Evolutionary conservation across 1,284 basidiomycete species (phyloP).

Genomic region (Ceratobasidium sp.): DNA sequence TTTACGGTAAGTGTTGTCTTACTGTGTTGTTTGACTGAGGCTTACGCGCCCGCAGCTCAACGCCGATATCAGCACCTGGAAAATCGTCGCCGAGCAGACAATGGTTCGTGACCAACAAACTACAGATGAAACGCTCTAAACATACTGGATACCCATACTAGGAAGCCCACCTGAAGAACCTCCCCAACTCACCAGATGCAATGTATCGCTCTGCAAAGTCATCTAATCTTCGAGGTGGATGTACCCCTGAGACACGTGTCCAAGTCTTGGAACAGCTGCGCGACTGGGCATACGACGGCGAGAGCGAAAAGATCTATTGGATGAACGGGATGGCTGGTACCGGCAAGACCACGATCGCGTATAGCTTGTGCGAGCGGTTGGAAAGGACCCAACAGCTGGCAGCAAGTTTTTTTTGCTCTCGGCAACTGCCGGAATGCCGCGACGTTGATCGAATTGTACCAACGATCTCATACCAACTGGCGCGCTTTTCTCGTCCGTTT

Average conservation of each 20-base stretch:
- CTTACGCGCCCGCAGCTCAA: background rate
- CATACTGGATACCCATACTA: background rate
- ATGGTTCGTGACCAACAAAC: background rate
- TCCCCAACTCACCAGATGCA: no score
- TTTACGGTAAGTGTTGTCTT: slow-evolving; percentile 5
- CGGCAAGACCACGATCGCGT: slow-evolving; percentile 24
- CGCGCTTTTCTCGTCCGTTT: slow-evolving; percentile 11
- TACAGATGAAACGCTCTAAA: background rate
- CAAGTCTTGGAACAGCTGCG: background rate
- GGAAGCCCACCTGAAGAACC: background rate
- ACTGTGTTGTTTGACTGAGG: background rate
- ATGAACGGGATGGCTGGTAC: no score
- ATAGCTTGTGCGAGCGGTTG: slow-evolving; percentile 27
- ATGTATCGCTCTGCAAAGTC: background rate
- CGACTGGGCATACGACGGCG: background rate
- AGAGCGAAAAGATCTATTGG: slow-evolving; percentile 8
- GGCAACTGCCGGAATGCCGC: no score
- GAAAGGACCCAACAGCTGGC: background rate
- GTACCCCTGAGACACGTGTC: background rate
- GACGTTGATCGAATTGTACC: no score
- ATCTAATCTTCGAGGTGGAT: background rate
- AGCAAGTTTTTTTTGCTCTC: slow-evolving; percentile 23
- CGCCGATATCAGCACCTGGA: background rate
- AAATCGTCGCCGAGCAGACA: background rate
- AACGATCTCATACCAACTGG: no score